Evolutionary conservation across 768 basidiomycete species (phyloP).

Genomic region (Psilocybe azurescens): DNA sequence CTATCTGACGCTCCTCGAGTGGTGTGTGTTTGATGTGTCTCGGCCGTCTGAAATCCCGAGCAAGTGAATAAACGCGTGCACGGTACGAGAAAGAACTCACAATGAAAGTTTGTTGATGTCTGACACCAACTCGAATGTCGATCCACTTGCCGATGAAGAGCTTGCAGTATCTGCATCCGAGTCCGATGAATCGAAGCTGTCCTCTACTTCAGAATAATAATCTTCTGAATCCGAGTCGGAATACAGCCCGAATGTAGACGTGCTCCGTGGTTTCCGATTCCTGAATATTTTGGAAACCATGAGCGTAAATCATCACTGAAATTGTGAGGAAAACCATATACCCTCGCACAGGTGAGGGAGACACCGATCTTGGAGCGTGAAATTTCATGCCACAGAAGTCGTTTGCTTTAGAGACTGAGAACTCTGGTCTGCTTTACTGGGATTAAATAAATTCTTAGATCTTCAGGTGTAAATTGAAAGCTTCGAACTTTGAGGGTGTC

Average conservation of each 20-base stretch:
- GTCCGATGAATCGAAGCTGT: constrained; percentile 38
- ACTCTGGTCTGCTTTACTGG: no score
- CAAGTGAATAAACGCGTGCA: constrained; percentile 1
- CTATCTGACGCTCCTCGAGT: constrained; percentile 46
- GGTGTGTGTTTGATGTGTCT: constrained; percentile 35
- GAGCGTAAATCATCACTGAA: neutral
- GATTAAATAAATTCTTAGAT: no score
- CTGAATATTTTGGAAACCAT: constrained; percentile 4
- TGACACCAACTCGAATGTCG: constrained; percentile 21
- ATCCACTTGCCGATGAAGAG: constrained; percentile 23
- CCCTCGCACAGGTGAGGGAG: constrained; percentile 53
- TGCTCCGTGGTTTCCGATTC: constrained; percentile 36
- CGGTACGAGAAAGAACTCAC: constrained; percentile 11
- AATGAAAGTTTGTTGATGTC: constrained; percentile 26
- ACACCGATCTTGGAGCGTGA: constrained; percentile 54
- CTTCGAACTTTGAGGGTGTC: no score
- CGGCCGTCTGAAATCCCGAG: constrained; percentile 25
- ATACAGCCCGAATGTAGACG: constrained; percentile 61
- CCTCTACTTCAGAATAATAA: constrained; percentile 34
- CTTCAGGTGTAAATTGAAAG: no score
- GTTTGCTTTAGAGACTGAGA: no score
- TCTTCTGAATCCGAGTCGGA: constrained; percentile 50
- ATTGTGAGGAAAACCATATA: constrained; percentile 20
- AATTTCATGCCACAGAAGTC: constrained; percentile 49
- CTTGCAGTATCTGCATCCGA: constrained; percentile 37